Base-by-base conservation (phyloP, 2,329 filamentous ascomycete genomes). In the Drechslera avenae region DNA sequence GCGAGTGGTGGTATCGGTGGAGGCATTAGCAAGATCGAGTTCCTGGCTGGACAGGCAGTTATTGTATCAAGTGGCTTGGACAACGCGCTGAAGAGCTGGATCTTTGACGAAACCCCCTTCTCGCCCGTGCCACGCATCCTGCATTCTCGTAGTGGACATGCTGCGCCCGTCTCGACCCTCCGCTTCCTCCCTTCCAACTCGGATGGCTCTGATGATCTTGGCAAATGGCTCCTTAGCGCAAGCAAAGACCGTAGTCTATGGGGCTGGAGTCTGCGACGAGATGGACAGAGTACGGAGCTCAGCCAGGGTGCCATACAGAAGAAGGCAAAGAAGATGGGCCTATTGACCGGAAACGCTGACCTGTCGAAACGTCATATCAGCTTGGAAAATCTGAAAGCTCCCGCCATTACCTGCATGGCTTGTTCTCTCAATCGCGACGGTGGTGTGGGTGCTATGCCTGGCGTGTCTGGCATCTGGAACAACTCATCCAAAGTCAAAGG, bases 81-180 rank as follows among this genome's bases (percentile, higher is more conserved):
- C 72, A 99, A 99, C 74, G 90, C 92, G 8, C 78, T 99, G 52
- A 95, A 93, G 71, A 92, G 91, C 4, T 97, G 93, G 93, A 94
- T 97, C 54, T 96, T 97, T 63, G 93, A 97, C 66, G 88, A 95
- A 71, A 87, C 87, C 0, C 92, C 93, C 0, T 96, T 96, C 71
- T 94, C 90, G 0, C 86, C 92, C 0, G 82, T 92, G 9, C 94
- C 94, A 2, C 85, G 93, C 14, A 88, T 91, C 19, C 78, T 99
- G 23, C 94, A 99, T 73, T 84, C 85, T 3, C 84, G 94, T 59
- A 91, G 89, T 60, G 94, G 94, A 2, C 94, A 99, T 71, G 90
- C 92, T 8, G 91, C 88, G 2, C 87, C 92, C 0, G 86, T 97
- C 46, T 92, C 87, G 28, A 87, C 85, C 44, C 81, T 99, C 23